Conservation (phyloP, 139 green algal species). For the Closterium sp. region DNA sequence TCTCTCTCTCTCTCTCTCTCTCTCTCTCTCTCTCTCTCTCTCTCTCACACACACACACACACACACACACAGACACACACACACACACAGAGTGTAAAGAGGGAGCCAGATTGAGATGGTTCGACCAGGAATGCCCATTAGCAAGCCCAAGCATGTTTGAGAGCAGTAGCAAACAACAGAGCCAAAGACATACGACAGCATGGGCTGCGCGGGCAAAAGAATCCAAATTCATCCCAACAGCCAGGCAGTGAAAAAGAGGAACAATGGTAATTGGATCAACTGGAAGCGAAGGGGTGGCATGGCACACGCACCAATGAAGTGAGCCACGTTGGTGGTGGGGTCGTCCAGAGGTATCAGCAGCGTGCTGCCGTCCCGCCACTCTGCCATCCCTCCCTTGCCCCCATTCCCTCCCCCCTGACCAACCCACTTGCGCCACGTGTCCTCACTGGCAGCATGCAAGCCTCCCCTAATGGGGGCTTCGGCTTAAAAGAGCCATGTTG, state of each 20-base stretch:
- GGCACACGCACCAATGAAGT: conserved; percentile 17
- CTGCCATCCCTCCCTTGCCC: neutral
- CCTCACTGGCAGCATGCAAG: neutral
- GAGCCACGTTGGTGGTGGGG: conserved; percentile 26
- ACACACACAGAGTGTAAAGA: too few species aligned
- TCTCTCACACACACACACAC: too few species aligned
- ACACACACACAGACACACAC: too few species aligned
- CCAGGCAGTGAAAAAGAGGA: neutral
- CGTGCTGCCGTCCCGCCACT: conserved; percentile 12
- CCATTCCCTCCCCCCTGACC: neutral
- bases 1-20: too few species aligned
- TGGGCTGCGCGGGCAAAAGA: too few species aligned
- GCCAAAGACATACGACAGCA: too few species aligned
- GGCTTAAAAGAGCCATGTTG: neutral
- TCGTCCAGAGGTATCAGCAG: conserved; percentile 10
- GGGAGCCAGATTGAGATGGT: neutral
- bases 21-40: too few species aligned
- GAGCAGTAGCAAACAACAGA: too few species aligned
- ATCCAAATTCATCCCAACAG: neutral
- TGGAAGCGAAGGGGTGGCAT: neutral
- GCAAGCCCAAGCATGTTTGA: neutral
- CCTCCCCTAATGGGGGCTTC: conserved; percentile 2
- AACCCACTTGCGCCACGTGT: neutral
- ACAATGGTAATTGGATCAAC: neutral
- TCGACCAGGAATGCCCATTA: neutral